Evolutionary conservation across 2,329 filamentous ascomycete species (phyloP).

Genomic region (Fulvia fulva): DNA sequence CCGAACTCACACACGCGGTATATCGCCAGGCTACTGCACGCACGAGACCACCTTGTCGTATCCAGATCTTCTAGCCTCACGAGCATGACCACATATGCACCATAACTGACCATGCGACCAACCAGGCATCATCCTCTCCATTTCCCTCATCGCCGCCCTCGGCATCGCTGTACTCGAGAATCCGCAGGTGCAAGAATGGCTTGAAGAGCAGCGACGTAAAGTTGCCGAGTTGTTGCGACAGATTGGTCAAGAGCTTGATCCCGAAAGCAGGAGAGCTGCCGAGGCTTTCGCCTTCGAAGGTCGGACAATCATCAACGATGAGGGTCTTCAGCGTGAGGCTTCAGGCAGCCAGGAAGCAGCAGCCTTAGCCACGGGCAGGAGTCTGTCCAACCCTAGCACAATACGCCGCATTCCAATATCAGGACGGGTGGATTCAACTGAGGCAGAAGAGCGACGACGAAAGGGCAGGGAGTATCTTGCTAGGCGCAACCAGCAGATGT

Average conservation of each 20-base stretch:
- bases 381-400: slow-evolving; percentile 21
- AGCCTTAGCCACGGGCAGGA: slow-evolving; percentile 34
- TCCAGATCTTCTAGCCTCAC: no score
- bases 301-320: slow-evolving; percentile 30
- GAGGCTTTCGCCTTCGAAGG: slow-evolving; percentile 38
- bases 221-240: slow-evolving; percentile 57
- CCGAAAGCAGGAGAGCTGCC: slow-evolving; percentile 36
- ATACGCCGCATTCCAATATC: slow-evolving; percentile 29
- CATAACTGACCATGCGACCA: background rate
- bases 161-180: slow-evolving; percentile 62
- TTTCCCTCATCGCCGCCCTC: slow-evolving; percentile 59
- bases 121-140: slow-evolving; percentile 59
- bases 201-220: slow-evolving; percentile 58
- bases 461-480: slow-evolving; percentile 36
- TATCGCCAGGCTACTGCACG: background rate
- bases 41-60: background rate
- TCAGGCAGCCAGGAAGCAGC: slow-evolving; percentile 31
- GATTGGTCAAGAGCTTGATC: slow-evolving; percentile 58
- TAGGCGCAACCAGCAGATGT: slow-evolving; percentile 33
- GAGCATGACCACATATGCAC: background rate
- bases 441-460: slow-evolving; percentile 33
- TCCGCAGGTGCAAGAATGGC: slow-evolving; percentile 60
- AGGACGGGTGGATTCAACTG: slow-evolving; percentile 30
- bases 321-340: slow-evolving; percentile 28
- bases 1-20: background rate